A percentile compares a stretch with the other conserved stretches of the same genome.
Conservation (phyloP, 129 eudicot species). For the sunflower (Helianthus annuus) region HanXRQr2.0-SUNRISE NC_035434.2:24741033-24741532, state of each 20-base stretch:
- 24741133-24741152: constrained; percentile 55
- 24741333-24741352: constrained; percentile 56
- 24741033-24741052: not conserved
- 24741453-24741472: constrained; percentile 65
- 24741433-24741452: constrained; percentile 58
- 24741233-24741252: too few relatives aligned
- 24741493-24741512: constrained; percentile 41
- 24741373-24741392: constrained; percentile 63
- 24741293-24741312: constrained; percentile 67
- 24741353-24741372: constrained; percentile 58
- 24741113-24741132: constrained; percentile 50
- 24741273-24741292: constrained; percentile 53
- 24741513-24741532: not conserved
- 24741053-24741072: not conserved
- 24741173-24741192: constrained; percentile 47
- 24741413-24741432: constrained; percentile 61
- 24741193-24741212: not conserved
- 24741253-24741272: not conserved
- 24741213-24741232: not conserved
- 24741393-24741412: constrained; percentile 62
- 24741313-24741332: constrained; percentile 52
- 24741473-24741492: constrained; percentile 53
- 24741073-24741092: constrained; percentile 30
- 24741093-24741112: constrained; percentile 45
- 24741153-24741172: constrained; percentile 62